These are phyloP conservation scores for Yamadazyma epiphylla DNA, from an alignment of 1,139 yeast species.

Conservation along the genomic window DNA sequence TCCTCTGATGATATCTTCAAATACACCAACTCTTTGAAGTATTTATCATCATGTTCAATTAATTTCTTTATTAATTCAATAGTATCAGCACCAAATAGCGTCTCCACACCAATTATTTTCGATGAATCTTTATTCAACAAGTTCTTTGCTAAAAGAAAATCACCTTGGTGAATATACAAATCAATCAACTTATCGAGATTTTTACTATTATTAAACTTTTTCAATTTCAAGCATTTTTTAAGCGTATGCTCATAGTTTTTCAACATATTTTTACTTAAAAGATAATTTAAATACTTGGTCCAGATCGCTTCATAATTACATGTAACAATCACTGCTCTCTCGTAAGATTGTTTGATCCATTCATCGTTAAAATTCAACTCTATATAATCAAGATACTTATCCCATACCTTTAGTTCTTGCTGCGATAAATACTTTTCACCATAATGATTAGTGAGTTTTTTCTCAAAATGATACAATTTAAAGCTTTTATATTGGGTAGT, in stretches of 20 bases:
- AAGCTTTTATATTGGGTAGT: slow-evolving; percentile 59
- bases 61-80: slow-evolving; percentile 19
- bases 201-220: slow-evolving; percentile 17
- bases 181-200: slow-evolving; percentile 38
- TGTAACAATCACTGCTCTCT: slow-evolving; percentile 52
- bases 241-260: slow-evolving; percentile 36
- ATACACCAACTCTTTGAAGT: slow-evolving; percentile 15
- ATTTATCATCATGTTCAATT: slow-evolving; percentile 17
- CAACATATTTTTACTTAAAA: slow-evolving; percentile 23
- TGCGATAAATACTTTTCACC: slow-evolving; percentile 36
- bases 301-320: slow-evolving; percentile 56
- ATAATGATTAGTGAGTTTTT: slow-evolving; percentile 48
- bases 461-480: slow-evolving; percentile 64
- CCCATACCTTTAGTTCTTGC: slow-evolving; percentile 58
- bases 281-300: slow-evolving; percentile 56
- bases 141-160: slow-evolving; percentile 34
- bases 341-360: slow-evolving; percentile 43
- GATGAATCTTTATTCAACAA: slow-evolving; percentile 20
- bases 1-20: slow-evolving; percentile 13
- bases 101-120: slow-evolving; percentile 33
- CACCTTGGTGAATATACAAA: slow-evolving; percentile 28
- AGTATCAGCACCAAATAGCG: slow-evolving; percentile 19
- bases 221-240: slow-evolving; percentile 24
- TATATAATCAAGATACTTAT: slow-evolving; percentile 52
- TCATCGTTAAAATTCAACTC: slow-evolving; percentile 35